Conservation (phyloP, 768 basidiomycete genomes). For the Phanerochaete sordida region DNA sequence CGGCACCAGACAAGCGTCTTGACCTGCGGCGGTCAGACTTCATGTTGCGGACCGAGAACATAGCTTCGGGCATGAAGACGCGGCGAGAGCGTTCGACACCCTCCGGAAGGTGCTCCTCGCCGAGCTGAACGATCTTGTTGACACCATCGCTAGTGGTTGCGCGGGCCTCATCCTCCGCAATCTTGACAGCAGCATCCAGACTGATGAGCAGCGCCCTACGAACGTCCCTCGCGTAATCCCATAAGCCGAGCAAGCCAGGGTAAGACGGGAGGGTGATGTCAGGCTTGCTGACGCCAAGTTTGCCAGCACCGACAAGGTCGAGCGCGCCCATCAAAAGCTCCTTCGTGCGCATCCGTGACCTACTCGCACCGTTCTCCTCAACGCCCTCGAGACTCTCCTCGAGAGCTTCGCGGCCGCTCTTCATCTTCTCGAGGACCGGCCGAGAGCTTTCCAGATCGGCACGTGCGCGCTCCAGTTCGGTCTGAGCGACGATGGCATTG, state of each 20-base stretch:
- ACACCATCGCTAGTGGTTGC: constrained; percentile 62
- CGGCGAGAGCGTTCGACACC: constrained; percentile 78
- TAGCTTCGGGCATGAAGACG: constrained; percentile 95
- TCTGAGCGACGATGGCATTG: constrained; percentile 82
- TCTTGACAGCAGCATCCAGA: constrained; percentile 72
- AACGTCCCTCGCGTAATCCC: constrained; percentile 85
- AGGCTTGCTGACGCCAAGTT: constrained; percentile 53
- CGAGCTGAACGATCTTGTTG: constrained; percentile 60
- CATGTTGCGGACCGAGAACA: constrained; percentile 68
- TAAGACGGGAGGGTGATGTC: constrained; percentile 66
- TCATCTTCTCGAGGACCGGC: constrained; percentile 89
- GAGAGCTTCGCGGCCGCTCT: constrained; percentile 62
- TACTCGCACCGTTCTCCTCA: constrained; percentile 71
- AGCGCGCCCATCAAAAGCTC: constrained; percentile 63
- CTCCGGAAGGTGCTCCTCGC: constrained; percentile 72
- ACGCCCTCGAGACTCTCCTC: constrained; percentile 75
- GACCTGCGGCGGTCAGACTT: constrained; percentile 33
- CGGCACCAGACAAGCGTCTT: constrained; percentile 38
- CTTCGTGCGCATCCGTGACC: constrained; percentile 52
- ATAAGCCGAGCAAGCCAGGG: constrained; percentile 77
- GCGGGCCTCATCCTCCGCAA: constrained; percentile 84
- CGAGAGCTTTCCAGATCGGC: constrained; percentile 63
- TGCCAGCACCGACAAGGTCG: constrained; percentile 72
- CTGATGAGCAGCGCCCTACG: constrained; percentile 72
- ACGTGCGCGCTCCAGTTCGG: constrained; percentile 70